Percentiles rank a stretch among this genome's conserved stretches.
Conservation (phyloP, 441 rosid species). For the Gossypium trilobum region DNA sequence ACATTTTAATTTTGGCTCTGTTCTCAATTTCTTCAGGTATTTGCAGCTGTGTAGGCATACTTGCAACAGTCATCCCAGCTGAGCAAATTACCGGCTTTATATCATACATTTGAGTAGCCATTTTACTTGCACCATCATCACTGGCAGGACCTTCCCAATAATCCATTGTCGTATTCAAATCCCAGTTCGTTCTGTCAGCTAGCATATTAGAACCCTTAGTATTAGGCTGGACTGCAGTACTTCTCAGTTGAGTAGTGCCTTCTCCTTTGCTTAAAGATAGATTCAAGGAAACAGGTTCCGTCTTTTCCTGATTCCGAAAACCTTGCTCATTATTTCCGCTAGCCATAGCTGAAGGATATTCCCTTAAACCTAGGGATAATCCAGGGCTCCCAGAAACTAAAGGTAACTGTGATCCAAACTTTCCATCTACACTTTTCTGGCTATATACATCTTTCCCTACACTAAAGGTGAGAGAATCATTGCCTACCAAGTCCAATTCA, state of each 20-base stretch:
- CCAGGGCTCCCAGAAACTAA: slow-evolving; percentile 22
- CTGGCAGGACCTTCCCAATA: slow-evolving; percentile 48
- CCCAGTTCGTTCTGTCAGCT: slow-evolving; percentile 64
- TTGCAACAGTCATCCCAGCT: slow-evolving; percentile 16
- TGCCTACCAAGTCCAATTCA: slow-evolving; percentile 27
- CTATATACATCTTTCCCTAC: slow-evolving; percentile 16
- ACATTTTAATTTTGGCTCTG: slow-evolving; percentile 17
- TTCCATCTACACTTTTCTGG: slow-evolving; percentile 22
- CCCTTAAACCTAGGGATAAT: slow-evolving; percentile 29
- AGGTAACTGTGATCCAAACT: slow-evolving; percentile 16
- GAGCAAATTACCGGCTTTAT: slow-evolving; percentile 24
- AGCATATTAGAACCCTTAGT: slow-evolving; percentile 18
- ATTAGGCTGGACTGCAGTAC: slow-evolving; percentile 20
- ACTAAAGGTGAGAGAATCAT: slow-evolving; percentile 20
- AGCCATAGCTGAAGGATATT: slow-evolving; percentile 17
- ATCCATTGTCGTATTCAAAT: slow-evolving; percentile 82
- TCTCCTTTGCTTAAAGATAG: slow-evolving; percentile 45
- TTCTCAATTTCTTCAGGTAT: slow-evolving; percentile 19
- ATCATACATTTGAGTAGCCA: slow-evolving; percentile 20
- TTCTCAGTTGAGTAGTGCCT: slow-evolving; percentile 20
- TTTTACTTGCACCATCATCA: slow-evolving; percentile 26
- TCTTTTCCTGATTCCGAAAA: slow-evolving; percentile 22
- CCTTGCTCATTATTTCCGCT: slow-evolving; percentile 21
- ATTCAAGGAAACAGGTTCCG: slow-evolving; percentile 35
- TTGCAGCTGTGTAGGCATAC: slow-evolving; percentile 21